phyloP scores from a whole-genome alignment of 202 grass and related monocot genomes.

The Tripidium arundinaceum region DNA sequence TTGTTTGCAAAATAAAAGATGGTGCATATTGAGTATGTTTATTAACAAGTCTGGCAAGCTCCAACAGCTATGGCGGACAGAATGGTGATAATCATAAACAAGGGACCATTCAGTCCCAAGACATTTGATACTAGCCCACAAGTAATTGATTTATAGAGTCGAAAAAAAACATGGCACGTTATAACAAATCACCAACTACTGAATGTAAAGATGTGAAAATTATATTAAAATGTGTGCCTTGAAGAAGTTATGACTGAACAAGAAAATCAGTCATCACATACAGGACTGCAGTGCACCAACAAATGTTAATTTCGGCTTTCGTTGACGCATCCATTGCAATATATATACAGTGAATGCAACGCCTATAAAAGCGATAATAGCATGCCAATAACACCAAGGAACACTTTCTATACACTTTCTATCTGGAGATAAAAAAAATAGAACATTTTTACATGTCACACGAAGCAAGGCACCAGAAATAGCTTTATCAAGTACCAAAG shows the following conservation, averaged over 20 bases:
- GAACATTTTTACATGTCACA: too few species aligned
- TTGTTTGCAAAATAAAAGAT: neutral
- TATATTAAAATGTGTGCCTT: slow-evolving; percentile 30
- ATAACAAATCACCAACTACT: neutral
- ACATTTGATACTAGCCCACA: neutral
- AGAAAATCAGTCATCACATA: slow-evolving; percentile 5
- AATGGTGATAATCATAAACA: neutral
- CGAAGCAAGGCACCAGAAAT: too few species aligned
- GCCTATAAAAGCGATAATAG: slow-evolving; percentile 52
- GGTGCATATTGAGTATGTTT: neutral
- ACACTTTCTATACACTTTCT: too few species aligned
- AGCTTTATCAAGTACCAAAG: neutral
- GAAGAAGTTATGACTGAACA: slow-evolving; percentile 5
- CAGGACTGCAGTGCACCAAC: slow-evolving; percentile 38
- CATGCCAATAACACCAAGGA: neutral
- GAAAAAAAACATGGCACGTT: neutral
- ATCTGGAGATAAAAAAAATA: neutral
- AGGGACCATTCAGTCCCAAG: neutral
- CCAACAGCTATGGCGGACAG: too few species aligned
- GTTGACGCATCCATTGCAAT: slow-evolving; percentile 51
- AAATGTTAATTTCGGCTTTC: slow-evolving; percentile 52
- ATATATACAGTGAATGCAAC: slow-evolving; percentile 54
- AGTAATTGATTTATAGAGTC: neutral
- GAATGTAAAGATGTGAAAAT: neutral
- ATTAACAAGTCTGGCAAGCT: neutral